Evolutionary conservation across 2,329 filamentous ascomycete species (phyloP).

Genomic region (Cordyceps militaris): DNA sequence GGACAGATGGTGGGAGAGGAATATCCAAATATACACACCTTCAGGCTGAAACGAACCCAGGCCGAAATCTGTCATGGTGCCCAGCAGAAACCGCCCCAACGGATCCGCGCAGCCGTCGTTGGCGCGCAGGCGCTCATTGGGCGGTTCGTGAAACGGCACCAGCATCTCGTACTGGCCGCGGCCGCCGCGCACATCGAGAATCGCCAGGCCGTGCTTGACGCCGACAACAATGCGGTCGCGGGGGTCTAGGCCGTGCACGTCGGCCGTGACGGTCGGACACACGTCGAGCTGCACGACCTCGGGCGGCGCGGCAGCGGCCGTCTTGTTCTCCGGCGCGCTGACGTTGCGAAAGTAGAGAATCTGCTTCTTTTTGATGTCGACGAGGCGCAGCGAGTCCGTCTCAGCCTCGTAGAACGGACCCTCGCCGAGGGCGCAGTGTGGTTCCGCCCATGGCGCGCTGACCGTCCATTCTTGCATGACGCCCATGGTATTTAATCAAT

Average conservation of each 20-base stretch:
- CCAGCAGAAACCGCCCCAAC: slow-evolving; percentile 76
- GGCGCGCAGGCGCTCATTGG: slow-evolving; percentile 52
- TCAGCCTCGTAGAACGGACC: slow-evolving; percentile 65
- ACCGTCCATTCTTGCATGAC: slow-evolving; percentile 43
- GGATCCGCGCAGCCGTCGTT: slow-evolving; percentile 82
- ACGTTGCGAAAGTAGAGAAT: slow-evolving; percentile 29
- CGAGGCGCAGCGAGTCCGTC: slow-evolving; percentile 62
- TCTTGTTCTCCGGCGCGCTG: not conserved
- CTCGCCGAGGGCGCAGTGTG: slow-evolving; percentile 63
- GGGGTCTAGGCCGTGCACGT: slow-evolving; percentile 62
- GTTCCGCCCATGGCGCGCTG: slow-evolving; percentile 47
- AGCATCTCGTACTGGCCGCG: slow-evolving; percentile 42
- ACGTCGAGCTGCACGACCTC: slow-evolving; percentile 41
- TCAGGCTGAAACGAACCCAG: slow-evolving; percentile 52
- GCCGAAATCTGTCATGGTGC: slow-evolving; percentile 72
- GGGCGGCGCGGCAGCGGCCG: not conserved
- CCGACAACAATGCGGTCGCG: slow-evolving; percentile 64
- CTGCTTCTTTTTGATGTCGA: slow-evolving; percentile 74
- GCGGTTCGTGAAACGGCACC: slow-evolving; percentile 36
- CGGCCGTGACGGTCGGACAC: slow-evolving; percentile 62
- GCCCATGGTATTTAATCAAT: slow-evolving; percentile 25
- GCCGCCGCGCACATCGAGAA: slow-evolving; percentile 53
- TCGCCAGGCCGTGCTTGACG: slow-evolving; percentile 75
- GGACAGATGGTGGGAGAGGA: not conserved
- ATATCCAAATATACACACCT: slow-evolving; percentile 33